These are phyloP conservation scores for Aspergillus uvarum DNA, from an alignment of 2,329 filamentous ascomycete genomes.

Conservation along the genomic window DNA sequence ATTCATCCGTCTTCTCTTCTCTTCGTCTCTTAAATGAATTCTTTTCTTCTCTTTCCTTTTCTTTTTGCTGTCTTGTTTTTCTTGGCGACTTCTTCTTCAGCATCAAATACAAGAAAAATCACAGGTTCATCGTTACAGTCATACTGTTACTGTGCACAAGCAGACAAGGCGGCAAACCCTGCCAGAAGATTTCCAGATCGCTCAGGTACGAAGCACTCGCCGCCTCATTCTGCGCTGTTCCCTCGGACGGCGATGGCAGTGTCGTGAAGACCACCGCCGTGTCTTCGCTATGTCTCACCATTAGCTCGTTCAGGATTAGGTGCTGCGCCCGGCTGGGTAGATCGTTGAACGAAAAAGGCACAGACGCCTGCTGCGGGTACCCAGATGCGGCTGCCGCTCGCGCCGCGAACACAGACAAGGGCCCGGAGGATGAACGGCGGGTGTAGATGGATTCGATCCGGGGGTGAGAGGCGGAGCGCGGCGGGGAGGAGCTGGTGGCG, in stretches of 20 bases:
- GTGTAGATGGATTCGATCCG: conserved; percentile 41
- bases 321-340: conserved; percentile 81
- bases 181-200: conserved; percentile 75
- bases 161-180: conserved; percentile 71
- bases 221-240: conserved; percentile 68
- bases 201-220: conserved; percentile 73
- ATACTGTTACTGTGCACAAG: conserved; percentile 85
- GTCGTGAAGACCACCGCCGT: conserved; percentile 83
- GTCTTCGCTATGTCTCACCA: conserved; percentile 64
- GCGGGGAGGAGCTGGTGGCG: conserved; percentile 49
- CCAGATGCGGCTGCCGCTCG: conserved; percentile 40
- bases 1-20: background rate
- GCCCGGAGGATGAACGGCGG: conserved; percentile 26
- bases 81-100: background rate
- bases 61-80: background rate
- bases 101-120: conserved; percentile 9
- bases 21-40: background rate
- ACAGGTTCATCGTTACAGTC: conserved; percentile 66
- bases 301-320: conserved; percentile 81
- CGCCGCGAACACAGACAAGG: conserved; percentile 7
- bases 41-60: background rate
- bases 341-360: conserved; percentile 81
- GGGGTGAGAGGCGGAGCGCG: conserved; percentile 23
- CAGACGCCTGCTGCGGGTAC: conserved; percentile 58
- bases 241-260: conserved; percentile 75